A percentile compares a stretch with the other conserved stretches of the same genome.
Conservation (phyloP, 495 filamentous ascomycete genomes). For the Annulohypoxylon maeteangense region DNA sequence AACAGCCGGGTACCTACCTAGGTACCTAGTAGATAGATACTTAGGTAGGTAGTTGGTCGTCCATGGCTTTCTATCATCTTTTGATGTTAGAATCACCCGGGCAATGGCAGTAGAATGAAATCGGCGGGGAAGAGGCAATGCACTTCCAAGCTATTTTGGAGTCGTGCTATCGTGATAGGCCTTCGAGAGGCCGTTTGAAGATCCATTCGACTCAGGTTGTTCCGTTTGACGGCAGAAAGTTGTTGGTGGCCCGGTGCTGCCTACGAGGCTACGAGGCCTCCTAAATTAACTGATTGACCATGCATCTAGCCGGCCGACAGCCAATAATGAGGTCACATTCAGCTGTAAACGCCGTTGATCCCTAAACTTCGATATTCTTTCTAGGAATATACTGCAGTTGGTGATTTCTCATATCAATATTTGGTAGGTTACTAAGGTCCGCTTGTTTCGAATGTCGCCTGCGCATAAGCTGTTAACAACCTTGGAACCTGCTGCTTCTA, state of each 20-base stretch:
- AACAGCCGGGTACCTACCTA: not conserved
- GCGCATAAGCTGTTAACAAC: not conserved
- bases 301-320: conserved; percentile 7
- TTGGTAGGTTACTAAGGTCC: not conserved
- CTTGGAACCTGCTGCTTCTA: conserved; percentile 6
- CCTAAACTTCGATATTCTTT: not conserved
- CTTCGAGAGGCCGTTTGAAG: no score
- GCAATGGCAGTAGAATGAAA: no score
- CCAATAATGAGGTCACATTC: conserved; percentile 5
- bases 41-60: no score
- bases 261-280: conserved; percentile 24
- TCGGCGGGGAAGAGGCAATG: not conserved
- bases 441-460: conserved; percentile 14
- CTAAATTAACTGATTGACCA: conserved; percentile 2
- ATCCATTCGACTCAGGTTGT: no score
- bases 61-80: no score
- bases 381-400: not conserved
- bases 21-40: no score
- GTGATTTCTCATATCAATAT: not conserved
- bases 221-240: not conserved
- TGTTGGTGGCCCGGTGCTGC: conserved; percentile 1
- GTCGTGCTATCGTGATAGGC: no score
- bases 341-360: conserved; percentile 10
- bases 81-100: no score
- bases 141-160: not conserved